Conservation (phyloP, 345 rosid genomes). For the Arabidopsis suecica region DNA sequence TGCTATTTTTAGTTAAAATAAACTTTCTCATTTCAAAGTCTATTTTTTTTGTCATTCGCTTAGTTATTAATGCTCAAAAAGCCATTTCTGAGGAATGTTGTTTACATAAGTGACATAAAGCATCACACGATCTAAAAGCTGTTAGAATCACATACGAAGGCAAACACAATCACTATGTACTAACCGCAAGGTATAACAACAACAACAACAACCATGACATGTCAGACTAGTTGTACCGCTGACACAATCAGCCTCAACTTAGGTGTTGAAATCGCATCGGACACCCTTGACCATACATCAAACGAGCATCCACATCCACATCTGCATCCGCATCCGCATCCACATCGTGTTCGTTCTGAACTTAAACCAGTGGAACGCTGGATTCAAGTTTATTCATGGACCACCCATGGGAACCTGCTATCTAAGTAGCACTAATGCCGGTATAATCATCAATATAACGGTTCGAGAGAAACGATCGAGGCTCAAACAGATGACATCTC, state of each 20-base stretch:
- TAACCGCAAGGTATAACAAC: conserved; percentile 61
- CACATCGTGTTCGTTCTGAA: conserved; percentile 51
- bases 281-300: conserved; percentile 51
- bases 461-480: conserved; percentile 54
- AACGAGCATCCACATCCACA: conserved; percentile 41
- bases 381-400: conserved; percentile 61
- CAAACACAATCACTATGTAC: conserved; percentile 97
- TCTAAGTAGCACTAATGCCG: conserved; percentile 56
- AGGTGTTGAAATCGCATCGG: conserved; percentile 81
- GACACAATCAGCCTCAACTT: conserved; percentile 83
- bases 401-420: conserved; percentile 54
- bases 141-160: conserved; percentile 98
- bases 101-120: conserved; percentile 12
- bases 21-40: too few species aligned
- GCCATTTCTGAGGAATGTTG: too few species aligned
- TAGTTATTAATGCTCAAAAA: too few species aligned
- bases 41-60: too few species aligned
- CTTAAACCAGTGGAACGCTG: conserved; percentile 50
- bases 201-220: conserved; percentile 62
- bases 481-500: conserved; percentile 54
- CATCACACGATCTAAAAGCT: conserved; percentile 95
- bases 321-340: conserved; percentile 46
- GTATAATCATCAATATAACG: conserved; percentile 53
- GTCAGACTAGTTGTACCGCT: conserved; percentile 46
- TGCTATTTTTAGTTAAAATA: too few species aligned